These are phyloP conservation scores for Rhynchosporium graminicola DNA, from an alignment of 2,329 filamentous ascomycete genomes.

Conservation along the genomic window DNA sequence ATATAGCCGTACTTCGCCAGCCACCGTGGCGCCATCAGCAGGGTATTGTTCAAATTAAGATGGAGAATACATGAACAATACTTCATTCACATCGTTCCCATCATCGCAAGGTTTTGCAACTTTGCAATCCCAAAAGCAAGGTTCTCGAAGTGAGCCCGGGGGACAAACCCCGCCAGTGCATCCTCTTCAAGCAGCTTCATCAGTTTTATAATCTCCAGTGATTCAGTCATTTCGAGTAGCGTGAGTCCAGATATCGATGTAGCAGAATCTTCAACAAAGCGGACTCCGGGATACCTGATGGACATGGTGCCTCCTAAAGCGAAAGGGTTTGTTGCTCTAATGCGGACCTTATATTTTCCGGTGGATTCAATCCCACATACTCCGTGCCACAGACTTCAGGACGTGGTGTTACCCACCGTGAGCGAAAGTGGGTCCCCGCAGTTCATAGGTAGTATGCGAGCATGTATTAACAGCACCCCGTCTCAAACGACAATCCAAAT, in stretches of 20 bases:
- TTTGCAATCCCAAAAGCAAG: not conserved
- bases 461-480: conserved; percentile 18
- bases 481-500: conserved; percentile 22
- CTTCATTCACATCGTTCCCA: not conserved
- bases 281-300: conserved; percentile 7
- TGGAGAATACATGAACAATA: not conserved
- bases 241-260: not conserved
- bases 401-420: not conserved
- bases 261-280: conserved; percentile 5
- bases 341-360: not conserved
- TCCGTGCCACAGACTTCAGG: not conserved
- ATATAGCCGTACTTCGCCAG: not conserved
- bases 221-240: not conserved
- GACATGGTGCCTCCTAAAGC: conserved; percentile 27
- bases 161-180: not conserved
- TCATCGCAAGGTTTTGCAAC: not conserved
- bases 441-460: not conserved
- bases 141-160: not conserved
- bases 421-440: conserved; percentile 22
- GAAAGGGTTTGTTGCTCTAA: conserved; percentile 1
- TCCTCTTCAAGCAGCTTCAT: not conserved
- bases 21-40: not conserved
- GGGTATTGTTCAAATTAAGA: conserved; percentile 10
- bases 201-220: not conserved
- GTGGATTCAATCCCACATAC: conserved; percentile 18